These are phyloP conservation scores for Pseudohyphozyma bogoriensis DNA, from an alignment of 768 basidiomycete species.

Conservation along the genomic window DNA sequence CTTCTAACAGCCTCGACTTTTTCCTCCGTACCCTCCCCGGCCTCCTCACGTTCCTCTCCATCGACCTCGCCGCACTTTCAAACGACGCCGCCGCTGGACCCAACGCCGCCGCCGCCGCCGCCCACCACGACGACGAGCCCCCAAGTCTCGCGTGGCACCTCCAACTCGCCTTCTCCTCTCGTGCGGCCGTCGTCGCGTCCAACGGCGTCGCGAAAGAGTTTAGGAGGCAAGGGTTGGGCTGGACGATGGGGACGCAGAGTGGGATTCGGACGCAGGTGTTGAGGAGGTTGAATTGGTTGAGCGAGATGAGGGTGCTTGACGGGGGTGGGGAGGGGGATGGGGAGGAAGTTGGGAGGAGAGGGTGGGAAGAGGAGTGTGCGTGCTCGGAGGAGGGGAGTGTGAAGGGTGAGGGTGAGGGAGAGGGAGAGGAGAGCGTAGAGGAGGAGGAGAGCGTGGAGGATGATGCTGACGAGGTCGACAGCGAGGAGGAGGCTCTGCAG, in stretches of 20 bases:
- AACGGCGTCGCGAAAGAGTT: not conserved
- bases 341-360: no score
- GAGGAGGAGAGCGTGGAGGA: no score
- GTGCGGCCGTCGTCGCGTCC: not conserved
- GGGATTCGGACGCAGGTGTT: not conserved
- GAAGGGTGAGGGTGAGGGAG: no score
- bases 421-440: no score
- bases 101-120: not conserved
- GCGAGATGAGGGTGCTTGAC: no score
- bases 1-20: not conserved
- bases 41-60: not conserved
- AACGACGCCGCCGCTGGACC: no score
- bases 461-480: no score
- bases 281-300: conserved; percentile 1
- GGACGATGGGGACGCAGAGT: not conserved
- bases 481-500: no score
- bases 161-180: not conserved
- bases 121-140: not conserved
- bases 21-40: not conserved
- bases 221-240: not conserved
- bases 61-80: not conserved
- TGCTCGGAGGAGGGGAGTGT: no score
- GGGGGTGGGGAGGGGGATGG: no score
- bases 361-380: no score
- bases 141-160: not conserved